phyloP scores from a whole-genome alignment of 176 grass and related monocot species.

The Ensete ventricosum region DNA sequence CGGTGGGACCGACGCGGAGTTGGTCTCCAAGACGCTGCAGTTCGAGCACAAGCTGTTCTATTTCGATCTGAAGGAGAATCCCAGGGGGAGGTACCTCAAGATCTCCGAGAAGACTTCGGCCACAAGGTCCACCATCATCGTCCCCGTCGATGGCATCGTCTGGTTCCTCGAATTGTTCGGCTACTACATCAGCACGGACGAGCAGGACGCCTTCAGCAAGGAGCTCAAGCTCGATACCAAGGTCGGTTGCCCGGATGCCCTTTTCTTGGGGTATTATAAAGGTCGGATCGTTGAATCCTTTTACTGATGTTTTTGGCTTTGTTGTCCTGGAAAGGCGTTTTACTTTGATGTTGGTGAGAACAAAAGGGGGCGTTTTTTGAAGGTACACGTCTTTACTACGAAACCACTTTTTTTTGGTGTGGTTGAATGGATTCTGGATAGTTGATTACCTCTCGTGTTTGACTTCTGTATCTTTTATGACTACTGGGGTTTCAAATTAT shows the following conservation, averaged over 20 bases:
- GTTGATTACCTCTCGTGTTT: too few species aligned
- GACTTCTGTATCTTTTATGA: too few species aligned
- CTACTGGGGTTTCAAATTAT: too few species aligned
- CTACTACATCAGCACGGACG: too few species aligned
- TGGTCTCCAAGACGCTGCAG: conserved; percentile 95
- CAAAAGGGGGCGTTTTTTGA: conserved; percentile 96
- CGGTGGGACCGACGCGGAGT: conserved; percentile 66
- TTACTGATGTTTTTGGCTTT: conserved; percentile 7
- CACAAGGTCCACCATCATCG: conserved; percentile 64
- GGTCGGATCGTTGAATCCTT: conserved; percentile 7
- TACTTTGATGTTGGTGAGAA: conserved; percentile 95
- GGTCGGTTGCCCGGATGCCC: conserved; percentile 15
- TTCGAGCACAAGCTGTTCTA: conserved; percentile 99
- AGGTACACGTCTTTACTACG: conserved; percentile 29
- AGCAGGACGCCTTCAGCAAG: conserved; percentile 20
- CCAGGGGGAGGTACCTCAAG: conserved; percentile 15
- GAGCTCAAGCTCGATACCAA: conserved; percentile 84
- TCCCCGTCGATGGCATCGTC: conserved; percentile 61
- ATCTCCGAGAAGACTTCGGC: too few species aligned
- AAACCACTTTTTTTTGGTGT: not conserved
- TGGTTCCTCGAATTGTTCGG: conserved; percentile 87
- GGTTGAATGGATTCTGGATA: too few species aligned
- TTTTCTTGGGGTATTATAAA: not conserved
- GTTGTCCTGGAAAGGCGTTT: conserved; percentile 46
- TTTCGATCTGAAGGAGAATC: conserved; percentile 98